These are phyloP conservation scores for Arctostaphylos glauca DNA, from an alignment of 148 eudicot genomes.

Conservation along the genomic window DNA sequence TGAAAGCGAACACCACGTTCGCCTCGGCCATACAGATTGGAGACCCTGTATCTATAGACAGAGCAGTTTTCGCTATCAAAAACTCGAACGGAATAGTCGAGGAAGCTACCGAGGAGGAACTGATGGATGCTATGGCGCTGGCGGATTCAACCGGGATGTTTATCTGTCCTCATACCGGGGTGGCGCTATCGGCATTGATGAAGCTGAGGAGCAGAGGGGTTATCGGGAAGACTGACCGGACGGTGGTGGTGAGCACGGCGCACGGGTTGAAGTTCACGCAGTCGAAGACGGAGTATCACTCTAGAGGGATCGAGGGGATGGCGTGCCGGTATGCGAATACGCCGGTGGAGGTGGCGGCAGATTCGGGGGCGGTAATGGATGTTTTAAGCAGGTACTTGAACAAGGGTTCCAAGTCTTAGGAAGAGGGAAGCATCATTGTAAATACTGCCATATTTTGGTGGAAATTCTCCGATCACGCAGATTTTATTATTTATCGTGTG, in stretches of 20 bases:
- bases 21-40: slow-evolving; percentile 97
- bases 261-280: slow-evolving; percentile 19
- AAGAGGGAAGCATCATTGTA: not conserved
- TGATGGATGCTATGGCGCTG: slow-evolving; percentile 96
- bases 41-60: slow-evolving; percentile 84
- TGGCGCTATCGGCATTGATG: slow-evolving; percentile 68
- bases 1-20: slow-evolving; percentile 74
- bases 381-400: slow-evolving; percentile 64
- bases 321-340: slow-evolving; percentile 70
- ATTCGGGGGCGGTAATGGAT: slow-evolving; percentile 92
- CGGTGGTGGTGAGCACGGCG: slow-evolving; percentile 21
- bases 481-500: too few species aligned
- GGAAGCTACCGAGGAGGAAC: slow-evolving; percentile 92
- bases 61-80: slow-evolving; percentile 76
- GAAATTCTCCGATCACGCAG: too few species aligned
- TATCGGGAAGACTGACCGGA: slow-evolving; percentile 29
- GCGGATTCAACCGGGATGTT: slow-evolving; percentile 98
- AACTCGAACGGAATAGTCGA: slow-evolving; percentile 81
- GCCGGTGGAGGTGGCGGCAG: slow-evolving; percentile 75
- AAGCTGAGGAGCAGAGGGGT: slow-evolving; percentile 75
- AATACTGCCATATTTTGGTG: not conserved
- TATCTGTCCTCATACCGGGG: slow-evolving; percentile 94
- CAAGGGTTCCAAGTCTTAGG: slow-evolving; percentile 24
- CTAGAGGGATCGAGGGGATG: slow-evolving; percentile 63
- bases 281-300: slow-evolving; percentile 45